These are phyloP conservation scores for Dictyostelium discoideum DNA, from an alignment of 78 protist species.

Conservation along the genomic window DNA sequence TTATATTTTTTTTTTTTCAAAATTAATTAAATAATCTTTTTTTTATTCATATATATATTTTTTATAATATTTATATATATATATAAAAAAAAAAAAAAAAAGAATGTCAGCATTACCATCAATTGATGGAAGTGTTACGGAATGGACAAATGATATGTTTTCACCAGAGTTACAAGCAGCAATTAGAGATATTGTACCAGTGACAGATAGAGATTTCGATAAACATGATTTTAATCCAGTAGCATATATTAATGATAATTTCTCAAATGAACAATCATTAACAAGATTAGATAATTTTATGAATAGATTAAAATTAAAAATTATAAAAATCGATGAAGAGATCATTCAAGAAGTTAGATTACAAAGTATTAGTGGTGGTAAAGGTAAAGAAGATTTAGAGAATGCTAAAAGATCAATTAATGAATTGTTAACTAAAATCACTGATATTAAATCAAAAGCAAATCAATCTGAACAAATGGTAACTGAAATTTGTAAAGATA, in stretches of 20 bases:
- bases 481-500: conserved; percentile 91
- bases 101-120: conserved; percentile 5
- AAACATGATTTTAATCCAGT: conserved; percentile 85
- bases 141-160: conserved; percentile 77
- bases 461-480: conserved; percentile 90
- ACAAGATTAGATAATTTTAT: conserved; percentile 33
- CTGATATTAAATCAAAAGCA: conserved; percentile 85
- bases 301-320: conserved; percentile 45
- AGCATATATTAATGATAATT: conserved; percentile 84
- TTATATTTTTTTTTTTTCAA: neutral
- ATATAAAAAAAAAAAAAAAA: neutral
- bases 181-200: conserved; percentile 78
- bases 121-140: conserved; percentile 40
- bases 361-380: conserved; percentile 74
- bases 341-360: conserved; percentile 77
- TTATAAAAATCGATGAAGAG: conserved; percentile 72
- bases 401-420: conserved; percentile 79
- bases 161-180: conserved; percentile 71
- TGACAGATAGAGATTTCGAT: conserved; percentile 82
- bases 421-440: conserved; percentile 84
- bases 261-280: conserved; percentile 72
- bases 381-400: conserved; percentile 85
- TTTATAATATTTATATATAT: no score
- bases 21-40: neutral
- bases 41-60: neutral